Evolutionary conservation across 768 basidiomycete genomes (phyloP).

Genomic region (Favolaschia claudopus): DNA sequence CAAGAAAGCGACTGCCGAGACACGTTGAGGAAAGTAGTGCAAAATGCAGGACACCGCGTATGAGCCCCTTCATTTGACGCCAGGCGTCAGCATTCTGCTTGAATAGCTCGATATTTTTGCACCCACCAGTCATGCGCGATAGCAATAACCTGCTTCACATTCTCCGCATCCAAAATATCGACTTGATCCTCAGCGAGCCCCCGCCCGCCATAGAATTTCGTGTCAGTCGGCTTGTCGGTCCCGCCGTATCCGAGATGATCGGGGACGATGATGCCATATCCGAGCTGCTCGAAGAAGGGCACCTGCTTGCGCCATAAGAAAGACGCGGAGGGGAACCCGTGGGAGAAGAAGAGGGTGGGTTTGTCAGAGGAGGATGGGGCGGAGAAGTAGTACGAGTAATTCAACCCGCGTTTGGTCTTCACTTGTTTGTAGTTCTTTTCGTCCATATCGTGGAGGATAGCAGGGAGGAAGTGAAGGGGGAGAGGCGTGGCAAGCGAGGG

Average conservation of each 20-base stretch:
- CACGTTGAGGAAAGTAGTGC: too few relatives aligned
- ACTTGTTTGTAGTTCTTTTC: conserved; percentile 9
- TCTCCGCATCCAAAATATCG: conserved; percentile 49
- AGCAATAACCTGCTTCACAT: conserved; percentile 40
- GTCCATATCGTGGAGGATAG: too few relatives aligned
- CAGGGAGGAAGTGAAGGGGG: too few relatives aligned
- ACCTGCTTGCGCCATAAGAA: conserved; percentile 51
- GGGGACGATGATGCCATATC: conserved; percentile 56
- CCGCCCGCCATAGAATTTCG: conserved; percentile 40
- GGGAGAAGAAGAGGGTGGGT: conserved; percentile 51
- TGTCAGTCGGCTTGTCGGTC: conserved; percentile 53
- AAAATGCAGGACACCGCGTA: too few relatives aligned
- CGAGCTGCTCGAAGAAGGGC: conserved; percentile 42
- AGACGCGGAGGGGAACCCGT: conserved; percentile 54
- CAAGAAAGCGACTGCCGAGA: too few relatives aligned
- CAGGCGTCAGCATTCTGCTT: too few relatives aligned
- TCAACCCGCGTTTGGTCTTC: conserved; percentile 40
- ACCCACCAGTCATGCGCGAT: conserved; percentile 54
- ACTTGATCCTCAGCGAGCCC: conserved; percentile 47
- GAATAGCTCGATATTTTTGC: too few relatives aligned
- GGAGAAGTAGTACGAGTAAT: conserved; percentile 35
- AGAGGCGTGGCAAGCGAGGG: too few relatives aligned
- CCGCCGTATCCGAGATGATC: conserved; percentile 63
- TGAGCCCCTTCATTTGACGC: too few relatives aligned
- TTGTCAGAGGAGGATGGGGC: conserved; percentile 33